phyloP scores from a whole-genome alignment of 2,329 filamentous ascomycete genomes.

The Zalaria obscura region DNA sequence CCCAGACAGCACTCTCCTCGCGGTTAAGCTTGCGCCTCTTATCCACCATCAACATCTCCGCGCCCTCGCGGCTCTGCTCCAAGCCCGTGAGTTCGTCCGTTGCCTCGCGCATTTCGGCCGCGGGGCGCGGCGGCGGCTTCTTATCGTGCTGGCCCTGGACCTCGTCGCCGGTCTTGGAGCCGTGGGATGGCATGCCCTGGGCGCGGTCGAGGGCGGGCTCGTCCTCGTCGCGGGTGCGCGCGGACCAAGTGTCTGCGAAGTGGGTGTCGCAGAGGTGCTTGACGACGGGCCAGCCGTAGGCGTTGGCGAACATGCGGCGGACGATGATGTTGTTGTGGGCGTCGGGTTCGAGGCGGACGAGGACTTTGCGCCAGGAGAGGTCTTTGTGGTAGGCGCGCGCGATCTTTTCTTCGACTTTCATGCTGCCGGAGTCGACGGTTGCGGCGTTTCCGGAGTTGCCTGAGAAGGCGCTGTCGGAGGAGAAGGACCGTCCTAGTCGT shows the following conservation, averaged over 20 bases:
- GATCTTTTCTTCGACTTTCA: conserved; percentile 96
- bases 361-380: conserved; percentile 88
- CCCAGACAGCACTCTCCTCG: conserved; percentile 31
- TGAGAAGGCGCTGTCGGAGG: conserved; percentile 19
- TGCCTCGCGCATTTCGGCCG: conserved; percentile 35
- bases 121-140: conserved; percentile 24
- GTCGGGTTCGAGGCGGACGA: conserved; percentile 89
- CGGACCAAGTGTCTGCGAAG: conserved; percentile 62
- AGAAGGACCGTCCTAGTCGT: conserved; percentile 20
- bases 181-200: conserved; percentile 29
- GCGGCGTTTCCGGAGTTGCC: conserved; percentile 12
- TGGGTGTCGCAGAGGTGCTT: conserved; percentile 92
- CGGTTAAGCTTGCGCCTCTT: conserved; percentile 13
- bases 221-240: conserved; percentile 51
- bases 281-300: conserved; percentile 92
- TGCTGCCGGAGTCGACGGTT: conserved; percentile 46
- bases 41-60: conserved; percentile 11
- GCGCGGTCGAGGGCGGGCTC: conserved; percentile 58
- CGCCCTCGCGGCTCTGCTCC: conserved; percentile 13
- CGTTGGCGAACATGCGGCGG: conserved; percentile 89
- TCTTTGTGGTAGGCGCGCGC: conserved; percentile 87
- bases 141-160: conserved; percentile 33
- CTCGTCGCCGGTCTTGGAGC: conserved; percentile 46
- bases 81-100: conserved; percentile 23
- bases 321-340: conserved; percentile 98